These are phyloP conservation scores for Phytophthora rubi DNA, from an alignment of 352 stramenopile species.

Conservation along the genomic window DNA sequence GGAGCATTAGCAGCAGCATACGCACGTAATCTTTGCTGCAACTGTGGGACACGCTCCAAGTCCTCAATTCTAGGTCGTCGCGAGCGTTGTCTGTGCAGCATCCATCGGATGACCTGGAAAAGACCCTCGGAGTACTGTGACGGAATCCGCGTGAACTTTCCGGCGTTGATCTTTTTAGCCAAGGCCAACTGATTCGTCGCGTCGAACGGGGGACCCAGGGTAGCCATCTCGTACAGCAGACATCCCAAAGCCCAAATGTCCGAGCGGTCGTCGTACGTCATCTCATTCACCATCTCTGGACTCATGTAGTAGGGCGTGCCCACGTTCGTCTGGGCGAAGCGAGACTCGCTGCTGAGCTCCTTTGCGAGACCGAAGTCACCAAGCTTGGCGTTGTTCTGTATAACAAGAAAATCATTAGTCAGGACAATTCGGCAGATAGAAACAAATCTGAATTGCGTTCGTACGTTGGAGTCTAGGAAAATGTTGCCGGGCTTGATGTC, in stretches of 20 bases:
- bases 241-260: conserved; percentile 93
- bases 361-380: conserved; percentile 93
- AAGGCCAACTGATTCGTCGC: conserved; percentile 92
- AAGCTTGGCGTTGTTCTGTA: conserved; percentile 91
- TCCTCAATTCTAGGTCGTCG: conserved; percentile 86
- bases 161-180: conserved; percentile 94
- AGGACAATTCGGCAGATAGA: not conserved
- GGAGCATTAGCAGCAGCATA: conserved; percentile 66
- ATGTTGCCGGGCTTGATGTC: conserved; percentile 95
- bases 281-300: conserved; percentile 92
- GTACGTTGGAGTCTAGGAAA: conserved; percentile 90
- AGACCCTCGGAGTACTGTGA: conserved; percentile 91
- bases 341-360: conserved; percentile 90
- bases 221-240: conserved; percentile 92
- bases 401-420: not conserved
- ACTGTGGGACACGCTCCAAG: conserved; percentile 80
- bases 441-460: conserved; percentile 14
- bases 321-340: conserved; percentile 92
- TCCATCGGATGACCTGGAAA: conserved; percentile 91
- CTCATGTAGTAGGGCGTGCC: conserved; percentile 95
- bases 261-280: conserved; percentile 92
- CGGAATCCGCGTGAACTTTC: conserved; percentile 92
- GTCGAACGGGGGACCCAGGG: conserved; percentile 90
- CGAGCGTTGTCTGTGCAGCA: conserved; percentile 88
- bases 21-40: conserved; percentile 81